Base-by-base conservation (phyloP, 768 basidiomycete species). In the Lentinula sp. region DNA sequence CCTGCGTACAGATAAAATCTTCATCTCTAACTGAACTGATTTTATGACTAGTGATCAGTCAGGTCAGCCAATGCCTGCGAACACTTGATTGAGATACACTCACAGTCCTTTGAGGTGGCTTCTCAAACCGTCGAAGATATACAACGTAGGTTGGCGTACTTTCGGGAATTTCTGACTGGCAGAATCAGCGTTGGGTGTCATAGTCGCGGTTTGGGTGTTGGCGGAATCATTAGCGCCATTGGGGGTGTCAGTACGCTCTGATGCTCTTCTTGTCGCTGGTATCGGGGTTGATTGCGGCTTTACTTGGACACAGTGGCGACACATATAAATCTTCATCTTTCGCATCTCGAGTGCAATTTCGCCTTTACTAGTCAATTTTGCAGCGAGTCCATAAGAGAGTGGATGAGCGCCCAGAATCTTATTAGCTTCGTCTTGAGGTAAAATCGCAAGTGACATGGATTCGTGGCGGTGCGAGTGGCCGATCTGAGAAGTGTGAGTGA, bases 381-480 rank as follows among this genome's bases (percentile, higher is more conserved):
- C 59, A 6, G 66, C 66, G 5, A 70, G 45, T 8, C 69, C 72
- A 54, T 53, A 37, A 32, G 62, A 60, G 54, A 67, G 37, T 39
- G 70, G 67, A 59, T 64, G 55, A n/a, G 39, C n/a, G 8, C 49
- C 56, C 15, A 71, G 39, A 37, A 70, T 61, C 15, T 58, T 57
- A n/a, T 34, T 40, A 11, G 66, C 67, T 16, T 66, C 70, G 6
- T 61, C 49, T 11, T 54, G 65, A 11, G 69, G 35, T 0, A 76
- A 61, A 35, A 81, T 4, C 2, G 70, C 65, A 53, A 88, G 65
- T 18, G 74, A 50, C 79, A 83, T 83, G 7, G 71, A 65, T 0
- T 83, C 77, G 63, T 89, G 88, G n/a, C 88, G 80, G 62, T 85
- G 83, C 45, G 78, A 79, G 68, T 89, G 88, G 0, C 83, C 82